phyloP scores from a whole-genome alignment of 306 rosid species.

The Canavalia ensiformis region DNA sequence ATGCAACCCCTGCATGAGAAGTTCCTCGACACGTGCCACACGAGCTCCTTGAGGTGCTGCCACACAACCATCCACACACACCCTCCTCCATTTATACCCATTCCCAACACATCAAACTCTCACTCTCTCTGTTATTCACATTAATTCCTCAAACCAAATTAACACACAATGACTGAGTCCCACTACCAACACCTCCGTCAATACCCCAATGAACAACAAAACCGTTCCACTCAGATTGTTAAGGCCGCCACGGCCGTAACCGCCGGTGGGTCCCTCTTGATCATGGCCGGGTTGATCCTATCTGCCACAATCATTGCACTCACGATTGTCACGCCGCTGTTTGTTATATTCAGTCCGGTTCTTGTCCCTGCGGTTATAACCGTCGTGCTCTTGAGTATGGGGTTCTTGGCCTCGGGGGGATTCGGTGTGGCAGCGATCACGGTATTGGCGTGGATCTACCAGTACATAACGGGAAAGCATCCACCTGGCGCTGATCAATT shows the following conservation, averaged over 20 bases:
- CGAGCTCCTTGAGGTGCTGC: slow-evolving; percentile 47
- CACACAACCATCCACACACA: slow-evolving; percentile 30
- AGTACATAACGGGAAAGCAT: slow-evolving; percentile 65
- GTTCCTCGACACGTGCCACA: slow-evolving; percentile 64
- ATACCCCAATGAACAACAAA: slow-evolving; percentile 36
- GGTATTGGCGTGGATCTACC: slow-evolving; percentile 72
- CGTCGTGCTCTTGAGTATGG: slow-evolving; percentile 52
- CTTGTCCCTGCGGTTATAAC: slow-evolving; percentile 71
- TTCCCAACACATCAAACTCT: not conserved
- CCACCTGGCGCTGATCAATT: slow-evolving; percentile 63
- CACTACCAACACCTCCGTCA: slow-evolving; percentile 37
- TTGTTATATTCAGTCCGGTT: slow-evolving; percentile 88
- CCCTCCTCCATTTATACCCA: slow-evolving; percentile 31
- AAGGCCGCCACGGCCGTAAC: slow-evolving; percentile 74
- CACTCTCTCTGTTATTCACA: no score
- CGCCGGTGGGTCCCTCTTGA: slow-evolving; percentile 70
- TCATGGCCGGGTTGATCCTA: slow-evolving; percentile 62
- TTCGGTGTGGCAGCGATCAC: slow-evolving; percentile 79
- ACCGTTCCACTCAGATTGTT: slow-evolving; percentile 54
- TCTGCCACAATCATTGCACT: slow-evolving; percentile 67
- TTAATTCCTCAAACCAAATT: no score
- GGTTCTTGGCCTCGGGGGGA: slow-evolving; percentile 77
- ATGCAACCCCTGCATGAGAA: slow-evolving; percentile 79
- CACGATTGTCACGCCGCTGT: slow-evolving; percentile 68
- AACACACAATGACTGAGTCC: slow-evolving; percentile 57